These are phyloP conservation scores for Lenzites betulinus DNA, from an alignment of 768 basidiomycete species.

Conservation along the genomic window DNA sequence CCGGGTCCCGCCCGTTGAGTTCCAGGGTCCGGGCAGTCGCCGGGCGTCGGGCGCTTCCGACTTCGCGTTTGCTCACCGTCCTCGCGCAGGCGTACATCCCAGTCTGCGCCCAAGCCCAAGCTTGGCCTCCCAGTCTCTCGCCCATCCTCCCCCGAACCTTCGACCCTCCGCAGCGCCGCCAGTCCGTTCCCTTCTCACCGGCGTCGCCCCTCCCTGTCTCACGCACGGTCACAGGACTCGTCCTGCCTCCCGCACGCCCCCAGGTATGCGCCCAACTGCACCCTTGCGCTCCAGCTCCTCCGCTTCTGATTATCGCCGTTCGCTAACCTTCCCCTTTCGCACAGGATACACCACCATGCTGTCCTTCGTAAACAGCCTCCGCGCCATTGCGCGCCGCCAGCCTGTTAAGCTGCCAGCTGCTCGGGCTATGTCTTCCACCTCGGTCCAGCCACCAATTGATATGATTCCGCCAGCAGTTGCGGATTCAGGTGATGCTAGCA, in stretches of 20 bases:
- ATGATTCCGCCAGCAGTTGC: background rate
- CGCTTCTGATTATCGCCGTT: background rate
- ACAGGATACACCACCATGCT: constrained; percentile 10
- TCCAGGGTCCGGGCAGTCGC: background rate
- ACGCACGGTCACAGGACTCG: constrained; percentile 9
- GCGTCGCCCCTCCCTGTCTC: background rate
- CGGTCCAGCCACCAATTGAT: background rate
- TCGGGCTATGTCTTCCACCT: constrained; percentile 1
- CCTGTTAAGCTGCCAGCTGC: background rate
- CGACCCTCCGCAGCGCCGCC: constrained; percentile 2
- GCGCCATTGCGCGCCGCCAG: constrained; percentile 16
- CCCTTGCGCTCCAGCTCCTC: constrained; percentile 3
- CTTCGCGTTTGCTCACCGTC: background rate
- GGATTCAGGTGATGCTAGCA: background rate
- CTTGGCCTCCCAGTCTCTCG: background rate
- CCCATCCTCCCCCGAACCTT: background rate
- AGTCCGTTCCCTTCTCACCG: background rate
- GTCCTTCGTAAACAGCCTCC: constrained; percentile 16
- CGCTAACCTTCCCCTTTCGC: constrained; percentile 1
- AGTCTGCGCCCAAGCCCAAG: background rate
- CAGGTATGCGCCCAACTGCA: constrained; percentile 10
- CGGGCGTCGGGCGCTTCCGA: background rate
- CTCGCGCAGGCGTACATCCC: too few relatives aligned
- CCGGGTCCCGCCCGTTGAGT: constrained; percentile 11
- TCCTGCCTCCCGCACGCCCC: background rate